phyloP scores from a whole-genome alignment of 2,329 filamentous ascomycete genomes.

The Epichloe uncinata region DNA sequence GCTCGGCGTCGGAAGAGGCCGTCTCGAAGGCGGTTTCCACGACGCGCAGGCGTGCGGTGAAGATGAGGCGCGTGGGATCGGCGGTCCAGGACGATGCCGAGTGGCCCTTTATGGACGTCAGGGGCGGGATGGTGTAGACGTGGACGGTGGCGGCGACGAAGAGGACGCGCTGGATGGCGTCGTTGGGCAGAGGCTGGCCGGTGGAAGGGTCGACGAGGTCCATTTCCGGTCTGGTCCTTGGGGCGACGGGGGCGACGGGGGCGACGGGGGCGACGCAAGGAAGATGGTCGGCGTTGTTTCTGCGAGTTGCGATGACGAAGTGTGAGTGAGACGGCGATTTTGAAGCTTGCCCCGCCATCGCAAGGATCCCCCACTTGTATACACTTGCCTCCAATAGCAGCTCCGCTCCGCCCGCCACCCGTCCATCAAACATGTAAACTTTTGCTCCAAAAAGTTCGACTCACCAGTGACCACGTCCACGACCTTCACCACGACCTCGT shows the following conservation, averaged over 20 bases:
- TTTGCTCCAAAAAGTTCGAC: slow-evolving; percentile 1
- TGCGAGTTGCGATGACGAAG: no score
- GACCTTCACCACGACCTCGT: neutral
- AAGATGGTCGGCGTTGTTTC: no score
- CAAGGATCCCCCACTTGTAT: no score
- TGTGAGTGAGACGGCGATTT: no score
- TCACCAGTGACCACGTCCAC: neutral
- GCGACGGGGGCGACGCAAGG: no score
- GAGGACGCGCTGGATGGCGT: slow-evolving; percentile 75
- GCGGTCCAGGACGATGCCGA: slow-evolving; percentile 64
- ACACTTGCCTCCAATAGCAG: no score
- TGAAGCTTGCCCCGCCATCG: no score
- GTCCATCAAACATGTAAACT: no score
- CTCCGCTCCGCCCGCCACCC: no score
- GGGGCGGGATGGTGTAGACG: slow-evolving; percentile 77
- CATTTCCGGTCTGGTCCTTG: slow-evolving; percentile 36
- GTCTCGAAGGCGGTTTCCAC: slow-evolving; percentile 54
- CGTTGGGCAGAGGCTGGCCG: slow-evolving; percentile 50
- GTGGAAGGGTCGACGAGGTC: slow-evolving; percentile 58
- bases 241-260: no score
- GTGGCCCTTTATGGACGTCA: slow-evolving; percentile 67
- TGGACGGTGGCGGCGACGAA: slow-evolving; percentile 64
- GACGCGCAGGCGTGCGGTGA: slow-evolving; percentile 69
- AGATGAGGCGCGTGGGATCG: slow-evolving; percentile 61
- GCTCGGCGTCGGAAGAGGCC: slow-evolving; percentile 24